phyloP scores from a whole-genome alignment of 2,329 filamentous ascomycete species.

The Pyricularia grisea region DNA sequence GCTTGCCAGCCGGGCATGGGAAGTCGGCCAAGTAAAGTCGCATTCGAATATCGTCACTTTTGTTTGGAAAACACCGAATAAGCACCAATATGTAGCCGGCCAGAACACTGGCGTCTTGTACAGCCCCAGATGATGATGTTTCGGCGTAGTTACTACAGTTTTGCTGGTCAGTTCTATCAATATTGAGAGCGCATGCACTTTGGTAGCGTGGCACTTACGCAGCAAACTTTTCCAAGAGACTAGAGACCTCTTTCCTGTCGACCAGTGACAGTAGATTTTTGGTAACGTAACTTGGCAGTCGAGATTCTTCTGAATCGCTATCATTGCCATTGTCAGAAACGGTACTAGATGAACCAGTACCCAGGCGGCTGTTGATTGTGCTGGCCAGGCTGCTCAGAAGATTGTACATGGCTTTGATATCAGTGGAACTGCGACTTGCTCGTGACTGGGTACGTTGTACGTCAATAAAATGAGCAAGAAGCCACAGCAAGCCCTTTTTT shows the following conservation, averaged over 20 bases:
- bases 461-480: slow-evolving; percentile 58
- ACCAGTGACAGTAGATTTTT: slow-evolving; percentile 62
- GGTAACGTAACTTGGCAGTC: slow-evolving; percentile 47
- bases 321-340: slow-evolving; percentile 2
- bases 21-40: slow-evolving; percentile 76
- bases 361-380: slow-evolving; percentile 28
- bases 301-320: neutral
- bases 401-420: slow-evolving; percentile 42
- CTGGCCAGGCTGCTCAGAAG: slow-evolving; percentile 41
- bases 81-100: slow-evolving; percentile 83
- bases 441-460: slow-evolving; percentile 32
- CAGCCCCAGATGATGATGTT: slow-evolving; percentile 23
- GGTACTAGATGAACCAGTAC: neutral
- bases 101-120: slow-evolving; percentile 59
- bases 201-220: slow-evolving; percentile 19
- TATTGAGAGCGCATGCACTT: slow-evolving; percentile 3
- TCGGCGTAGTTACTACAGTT: slow-evolving; percentile 17
- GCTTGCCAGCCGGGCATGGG: slow-evolving; percentile 25
- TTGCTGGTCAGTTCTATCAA: slow-evolving; percentile 11
- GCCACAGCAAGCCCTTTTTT: slow-evolving; percentile 44
- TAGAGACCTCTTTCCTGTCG: slow-evolving; percentile 64
- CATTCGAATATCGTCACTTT: slow-evolving; percentile 87
- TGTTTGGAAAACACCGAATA: slow-evolving; percentile 71
- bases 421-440: slow-evolving; percentile 25
- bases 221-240: slow-evolving; percentile 38